Evolutionary conservation across 2,329 filamentous ascomycete species (phyloP), one percentile per base, ranked within the genome.

Genomic region (Pestalotiopsis sp.): DNA sequence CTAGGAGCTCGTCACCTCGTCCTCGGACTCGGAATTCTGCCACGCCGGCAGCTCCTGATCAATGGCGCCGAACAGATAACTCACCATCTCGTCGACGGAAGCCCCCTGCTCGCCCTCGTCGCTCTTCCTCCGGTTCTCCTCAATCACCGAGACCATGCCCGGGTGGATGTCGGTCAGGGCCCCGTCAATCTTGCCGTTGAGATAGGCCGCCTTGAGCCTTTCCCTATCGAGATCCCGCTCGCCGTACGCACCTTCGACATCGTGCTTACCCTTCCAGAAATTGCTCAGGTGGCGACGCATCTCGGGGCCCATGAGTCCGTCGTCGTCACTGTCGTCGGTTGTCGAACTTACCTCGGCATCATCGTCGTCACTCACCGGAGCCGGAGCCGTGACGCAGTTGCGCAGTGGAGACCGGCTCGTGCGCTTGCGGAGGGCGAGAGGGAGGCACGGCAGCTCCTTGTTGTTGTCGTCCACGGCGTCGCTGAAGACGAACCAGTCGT

Each of bases 381-480:
- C 20, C 27, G 27, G 27, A 31, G 57, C 23, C 20, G 20, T 64
- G 31, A 45, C 38, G 25, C n/a, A 13, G 11, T 65, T 65, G 49
- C 45, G 63, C 41, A 65, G 49, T 25, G 63, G 63, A 4, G 63
- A 65, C 3, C 41, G 61, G 39, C 17, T 45, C 17, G 31, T 64
- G 9, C 61, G 31, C 13, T 13, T 14, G 6, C 61, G 38, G 12
- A 23, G n/a, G 20, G 61, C 38, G 12, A 52, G 20, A 4, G 41
- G 38, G 11, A 49, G n/a, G 39, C 38, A 11, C 38, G 61, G 61
- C 5, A 25, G n/a, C 31, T 38, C 31, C 27, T 38, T 52, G n/a
- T n/a, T 27, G 17, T 7, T 61, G 17, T 38, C 20, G 13, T n/a
- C 20, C 56, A 6, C 27, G 27, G 27, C 6, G 27, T 6, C 27